Conservation (phyloP, 768 basidiomycete genomes). For the Russula earlei region DNA sequence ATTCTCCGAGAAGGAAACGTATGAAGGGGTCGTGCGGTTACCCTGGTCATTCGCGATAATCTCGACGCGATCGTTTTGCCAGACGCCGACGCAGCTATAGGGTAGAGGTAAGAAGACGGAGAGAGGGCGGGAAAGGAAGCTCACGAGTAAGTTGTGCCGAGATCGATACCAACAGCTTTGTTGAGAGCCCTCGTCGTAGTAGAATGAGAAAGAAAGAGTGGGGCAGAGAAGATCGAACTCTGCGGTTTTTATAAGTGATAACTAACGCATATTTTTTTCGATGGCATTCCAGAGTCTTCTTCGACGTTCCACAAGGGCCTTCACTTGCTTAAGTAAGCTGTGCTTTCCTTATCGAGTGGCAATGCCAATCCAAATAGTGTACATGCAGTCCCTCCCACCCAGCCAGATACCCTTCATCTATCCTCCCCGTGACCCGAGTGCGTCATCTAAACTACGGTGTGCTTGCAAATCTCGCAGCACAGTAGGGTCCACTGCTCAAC, state of each 20-base stretch:
- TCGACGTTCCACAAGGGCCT: slow-evolving; percentile 15
- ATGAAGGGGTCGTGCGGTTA: slow-evolving; percentile 92
- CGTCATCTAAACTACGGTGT: slow-evolving; percentile 64
- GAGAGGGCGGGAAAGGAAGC: slow-evolving; percentile 25
- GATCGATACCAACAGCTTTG: slow-evolving; percentile 86
- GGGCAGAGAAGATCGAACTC: slow-evolving; percentile 13
- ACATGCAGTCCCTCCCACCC: not conserved
- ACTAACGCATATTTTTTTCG: slow-evolving; percentile 21
- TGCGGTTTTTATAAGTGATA: slow-evolving; percentile 21
- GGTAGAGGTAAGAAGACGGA: slow-evolving; percentile 7
- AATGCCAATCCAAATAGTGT: not conserved
- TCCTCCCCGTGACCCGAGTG: slow-evolving; percentile 5
- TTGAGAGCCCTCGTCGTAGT: slow-evolving; percentile 14
- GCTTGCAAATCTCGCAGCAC: slow-evolving; percentile 84
- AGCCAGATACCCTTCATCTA: not conserved
- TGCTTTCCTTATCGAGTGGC: not conserved
- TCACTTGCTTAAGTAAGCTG: slow-evolving; percentile 10
- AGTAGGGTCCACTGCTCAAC: slow-evolving; percentile 65
- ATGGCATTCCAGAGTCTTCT: slow-evolving; percentile 25
- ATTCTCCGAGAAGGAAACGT: slow-evolving; percentile 88
- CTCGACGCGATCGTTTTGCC: slow-evolving; percentile 99
- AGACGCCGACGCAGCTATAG: slow-evolving; percentile 91
- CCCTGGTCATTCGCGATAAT: slow-evolving; percentile 96
- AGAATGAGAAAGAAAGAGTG: slow-evolving; percentile 15
- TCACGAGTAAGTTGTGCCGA: slow-evolving; percentile 89